Conservation (phyloP, 2,329 filamentous ascomycete species). For the Xylaria sp. region DNA sequence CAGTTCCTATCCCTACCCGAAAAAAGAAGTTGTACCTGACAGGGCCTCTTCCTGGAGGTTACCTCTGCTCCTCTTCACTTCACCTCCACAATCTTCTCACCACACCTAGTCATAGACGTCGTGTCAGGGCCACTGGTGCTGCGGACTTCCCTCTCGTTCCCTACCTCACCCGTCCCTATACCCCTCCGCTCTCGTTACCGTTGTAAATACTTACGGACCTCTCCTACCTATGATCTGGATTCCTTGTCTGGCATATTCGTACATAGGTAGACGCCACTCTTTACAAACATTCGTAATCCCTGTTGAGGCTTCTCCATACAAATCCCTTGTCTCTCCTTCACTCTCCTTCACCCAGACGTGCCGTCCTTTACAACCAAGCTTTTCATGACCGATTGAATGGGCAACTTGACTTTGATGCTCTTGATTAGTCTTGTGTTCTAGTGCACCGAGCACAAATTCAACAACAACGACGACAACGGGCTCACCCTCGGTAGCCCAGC, state of each 20-base stretch:
- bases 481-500: constrained; percentile 26
- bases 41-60: constrained; percentile 6
- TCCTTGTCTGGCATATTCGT: constrained; percentile 22
- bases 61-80: constrained; percentile 22
- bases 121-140: constrained; percentile 25
- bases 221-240: constrained; percentile 16
- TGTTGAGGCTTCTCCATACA: constrained; percentile 19
- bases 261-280: constrained; percentile 29
- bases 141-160: constrained; percentile 25
- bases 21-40: constrained; percentile 18
- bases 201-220: constrained; percentile 27
- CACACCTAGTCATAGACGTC: constrained; percentile 19
- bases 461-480: constrained; percentile 4
- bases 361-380: constrained; percentile 14
- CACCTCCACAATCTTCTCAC: constrained; percentile 24
- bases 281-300: constrained; percentile 20
- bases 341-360: constrained; percentile 27
- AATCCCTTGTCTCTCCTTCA: constrained; percentile 31
- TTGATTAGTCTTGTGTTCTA: constrained; percentile 7
- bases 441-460: constrained; percentile 10
- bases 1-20: constrained; percentile 23
- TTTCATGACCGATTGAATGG: not conserved
- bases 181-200: constrained; percentile 6
- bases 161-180: constrained; percentile 15
- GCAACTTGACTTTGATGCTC: constrained; percentile 20